Conservation (phyloP, 345 rosid species). For the Pugionium cornutum region DNA sequence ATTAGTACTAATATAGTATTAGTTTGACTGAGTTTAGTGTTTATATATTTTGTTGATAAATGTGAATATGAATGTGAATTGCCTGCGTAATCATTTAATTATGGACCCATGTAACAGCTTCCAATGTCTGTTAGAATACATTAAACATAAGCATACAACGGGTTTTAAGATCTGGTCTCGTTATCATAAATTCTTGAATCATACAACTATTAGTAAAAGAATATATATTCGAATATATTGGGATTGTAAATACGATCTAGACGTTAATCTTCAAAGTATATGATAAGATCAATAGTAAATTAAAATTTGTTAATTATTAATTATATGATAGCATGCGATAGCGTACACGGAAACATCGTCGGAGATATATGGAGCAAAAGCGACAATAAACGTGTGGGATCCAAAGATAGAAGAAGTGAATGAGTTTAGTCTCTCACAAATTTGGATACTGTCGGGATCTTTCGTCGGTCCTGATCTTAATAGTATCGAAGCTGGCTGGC, state of each 20-base stretch:
- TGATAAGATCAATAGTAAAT: not conserved
- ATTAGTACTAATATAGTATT: not conserved
- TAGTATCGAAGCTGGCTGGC: conserved; percentile 99
- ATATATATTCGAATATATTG: conserved; percentile 18
- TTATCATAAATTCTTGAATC: conserved; percentile 30
- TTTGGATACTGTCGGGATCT: conserved; percentile 94
- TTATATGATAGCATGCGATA: conserved; percentile 74
- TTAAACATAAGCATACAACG: conserved; percentile 37
- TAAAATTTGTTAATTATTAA: not conserved
- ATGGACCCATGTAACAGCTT: conserved; percentile 39
- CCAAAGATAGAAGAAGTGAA: conserved; percentile 75
- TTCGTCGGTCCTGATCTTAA: conserved; percentile 97
- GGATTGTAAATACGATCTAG: conserved; percentile 24
- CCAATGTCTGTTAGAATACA: conserved; percentile 31
- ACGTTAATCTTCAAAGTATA: conserved; percentile 19
- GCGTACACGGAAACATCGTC: conserved; percentile 74
- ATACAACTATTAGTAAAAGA: conserved; percentile 6
- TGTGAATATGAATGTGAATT: not conserved
- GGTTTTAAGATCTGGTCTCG: conserved; percentile 38
- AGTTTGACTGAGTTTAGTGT: not conserved
- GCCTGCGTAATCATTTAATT: conserved; percentile 32
- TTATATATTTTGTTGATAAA: not conserved
- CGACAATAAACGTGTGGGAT: conserved; percentile 97
- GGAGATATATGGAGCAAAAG: conserved; percentile 81
- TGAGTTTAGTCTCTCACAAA: conserved; percentile 97